These are phyloP conservation scores for Rhynchospora tenuis DNA, from an alignment of 176 grass and related monocot genomes.

Conservation along the genomic window DNA sequence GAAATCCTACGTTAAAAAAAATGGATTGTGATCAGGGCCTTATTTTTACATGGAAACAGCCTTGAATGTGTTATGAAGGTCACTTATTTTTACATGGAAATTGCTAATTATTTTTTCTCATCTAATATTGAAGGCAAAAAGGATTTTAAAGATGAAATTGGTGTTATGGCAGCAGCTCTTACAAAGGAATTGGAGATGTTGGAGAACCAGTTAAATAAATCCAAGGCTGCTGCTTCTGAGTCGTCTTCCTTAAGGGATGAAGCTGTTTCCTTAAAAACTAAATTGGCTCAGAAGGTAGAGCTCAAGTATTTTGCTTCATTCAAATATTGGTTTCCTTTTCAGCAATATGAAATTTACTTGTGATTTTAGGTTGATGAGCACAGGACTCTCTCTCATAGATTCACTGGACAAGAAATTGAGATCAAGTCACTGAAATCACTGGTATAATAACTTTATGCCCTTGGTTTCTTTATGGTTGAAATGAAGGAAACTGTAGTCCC, in stretches of 20 bases:
- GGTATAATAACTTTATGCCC: conserved; percentile 46
- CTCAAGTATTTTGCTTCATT: not conserved
- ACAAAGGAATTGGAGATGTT: conserved; percentile 95
- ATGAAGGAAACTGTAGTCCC: not conserved
- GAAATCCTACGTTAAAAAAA: no score
- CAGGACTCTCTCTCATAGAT: conserved; percentile 48
- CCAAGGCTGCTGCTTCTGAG: conserved; percentile 68
- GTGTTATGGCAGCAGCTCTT: conserved; percentile 79
- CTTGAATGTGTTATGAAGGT: not conserved
- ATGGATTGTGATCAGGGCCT: no score
- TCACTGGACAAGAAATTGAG: conserved; percentile 47
- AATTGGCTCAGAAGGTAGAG: conserved; percentile 66
- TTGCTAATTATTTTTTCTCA: conserved; percentile 12
- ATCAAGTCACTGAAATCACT: conserved; percentile 69
- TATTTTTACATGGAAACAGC: no score
- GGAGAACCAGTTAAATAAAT: conserved; percentile 84
- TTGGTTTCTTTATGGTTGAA: conserved; percentile 19
- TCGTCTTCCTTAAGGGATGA: conserved; percentile 62
- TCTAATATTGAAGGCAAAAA: conserved; percentile 56
- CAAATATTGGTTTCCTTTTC: conserved; percentile 21
- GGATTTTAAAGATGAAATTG: conserved; percentile 94
- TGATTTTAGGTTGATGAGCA: conserved; percentile 72
- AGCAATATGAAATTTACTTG: conserved; percentile 25
- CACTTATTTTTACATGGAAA: not conserved
- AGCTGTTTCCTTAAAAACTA: conserved; percentile 53